These are phyloP conservation scores for Teratosphaeria viscida DNA, from an alignment of 2,329 filamentous ascomycete species.

Conservation along the genomic window DNA sequence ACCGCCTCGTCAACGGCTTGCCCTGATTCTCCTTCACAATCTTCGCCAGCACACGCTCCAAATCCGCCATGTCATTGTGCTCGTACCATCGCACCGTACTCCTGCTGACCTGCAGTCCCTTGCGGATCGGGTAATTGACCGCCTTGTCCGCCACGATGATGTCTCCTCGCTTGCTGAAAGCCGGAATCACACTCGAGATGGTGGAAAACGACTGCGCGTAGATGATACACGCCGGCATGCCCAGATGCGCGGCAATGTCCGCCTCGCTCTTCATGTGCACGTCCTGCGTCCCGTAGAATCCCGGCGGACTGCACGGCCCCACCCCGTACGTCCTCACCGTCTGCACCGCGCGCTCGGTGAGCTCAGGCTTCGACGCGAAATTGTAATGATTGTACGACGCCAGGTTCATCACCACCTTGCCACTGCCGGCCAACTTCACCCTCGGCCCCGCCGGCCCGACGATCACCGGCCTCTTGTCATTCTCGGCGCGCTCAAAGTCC, in stretches of 20 bases:
- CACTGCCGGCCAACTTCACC: slow-evolving; percentile 56
- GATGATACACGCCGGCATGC: slow-evolving; percentile 80
- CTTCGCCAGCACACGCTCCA: slow-evolving; percentile 74
- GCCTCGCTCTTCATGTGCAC: slow-evolving; percentile 95
- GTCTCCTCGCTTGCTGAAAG: slow-evolving; percentile 93
- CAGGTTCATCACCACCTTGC: slow-evolving; percentile 80
- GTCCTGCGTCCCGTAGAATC: slow-evolving; percentile 97
- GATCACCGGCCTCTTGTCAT: slow-evolving; percentile 77
- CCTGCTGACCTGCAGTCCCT: slow-evolving; percentile 84
- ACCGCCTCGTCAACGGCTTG: slow-evolving; percentile 81
- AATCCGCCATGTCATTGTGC: slow-evolving; percentile 90
- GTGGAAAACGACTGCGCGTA: slow-evolving; percentile 96
- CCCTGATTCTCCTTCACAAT: slow-evolving; percentile 79
- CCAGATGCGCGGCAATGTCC: slow-evolving; percentile 83
- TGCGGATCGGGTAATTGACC: slow-evolving; percentile 87
- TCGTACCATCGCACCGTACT: slow-evolving; percentile 91
- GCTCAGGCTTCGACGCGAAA: slow-evolving; percentile 80
- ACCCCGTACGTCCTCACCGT: slow-evolving; percentile 92
- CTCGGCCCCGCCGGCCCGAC: slow-evolving; percentile 85
- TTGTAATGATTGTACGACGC: slow-evolving; percentile 98
- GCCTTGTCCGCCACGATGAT: slow-evolving; percentile 92
- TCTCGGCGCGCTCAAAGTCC: slow-evolving; percentile 65
- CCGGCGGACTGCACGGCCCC: slow-evolving; percentile 88
- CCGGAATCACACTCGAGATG: slow-evolving; percentile 91
- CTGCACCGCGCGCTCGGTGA: slow-evolving; percentile 91